Base-by-base conservation (phyloP, 495 filamentous ascomycete species). In the Trichoderma reesei region DNA sequence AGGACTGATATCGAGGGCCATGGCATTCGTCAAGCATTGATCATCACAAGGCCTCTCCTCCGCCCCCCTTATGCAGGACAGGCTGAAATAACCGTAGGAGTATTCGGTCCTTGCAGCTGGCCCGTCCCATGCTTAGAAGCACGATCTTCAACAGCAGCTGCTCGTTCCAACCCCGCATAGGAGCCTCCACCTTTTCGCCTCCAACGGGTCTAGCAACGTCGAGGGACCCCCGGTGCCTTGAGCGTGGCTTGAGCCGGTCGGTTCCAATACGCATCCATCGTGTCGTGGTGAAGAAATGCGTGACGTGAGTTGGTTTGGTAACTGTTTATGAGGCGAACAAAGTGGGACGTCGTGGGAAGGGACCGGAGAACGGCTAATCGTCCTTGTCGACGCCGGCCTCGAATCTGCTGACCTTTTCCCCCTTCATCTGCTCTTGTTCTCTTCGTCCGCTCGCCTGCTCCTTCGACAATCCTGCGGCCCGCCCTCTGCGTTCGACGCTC, bases 371-470 rank as follows among this genome's bases (percentile, higher is more conserved):
- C 51, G 51, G 51, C 31, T 56, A 33, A 56, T 56, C 51, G 26
- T 56, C 20, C 51, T 33, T 56, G 51, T 56, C 51, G 6, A 56
- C 26, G 18, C 51, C 51, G 31, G 20, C 51, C 11, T 56, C 26
- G 16, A 34, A 56, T 56, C 51, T 56, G 51, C 51, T 56, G 51
- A 56, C 51, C 51, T 56, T 56, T 56, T 56, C 14, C 51, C 37
- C 11, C 51, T 33, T 56, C 51, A 9, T 3, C 9, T 33, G 34
- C 10, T 11, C 11, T 26, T 56, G 2, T 20, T 48, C 44, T 26
- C 44, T 48, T 48, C 26, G 18, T 16, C 51, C 18, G 18, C 26
- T 56, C 5, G 9, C 9, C 44, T 48, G 44, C 9, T 20, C 18
- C 7, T 33, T 56, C 26, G 34, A 9, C 51, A 56, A 56, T 14